These are phyloP conservation scores for Zanthoxylum bungeanum DNA, from an alignment of 345 rosid species.

Conservation along the genomic window DNA sequence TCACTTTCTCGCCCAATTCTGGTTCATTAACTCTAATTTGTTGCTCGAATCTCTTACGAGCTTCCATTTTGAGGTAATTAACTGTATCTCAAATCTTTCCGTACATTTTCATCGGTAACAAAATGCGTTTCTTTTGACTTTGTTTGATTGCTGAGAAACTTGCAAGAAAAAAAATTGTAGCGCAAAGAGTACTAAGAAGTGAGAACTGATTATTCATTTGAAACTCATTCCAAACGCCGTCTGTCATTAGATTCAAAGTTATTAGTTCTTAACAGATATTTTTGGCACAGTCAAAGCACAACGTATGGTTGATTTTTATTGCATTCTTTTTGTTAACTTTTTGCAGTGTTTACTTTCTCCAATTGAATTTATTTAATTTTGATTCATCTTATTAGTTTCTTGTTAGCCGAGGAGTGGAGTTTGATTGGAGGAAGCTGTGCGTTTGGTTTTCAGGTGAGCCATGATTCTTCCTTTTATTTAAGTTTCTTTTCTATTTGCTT, in stretches of 20 bases:
- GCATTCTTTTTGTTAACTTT: neutral
- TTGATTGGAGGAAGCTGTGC: neutral
- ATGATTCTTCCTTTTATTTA: conserved; percentile 10
- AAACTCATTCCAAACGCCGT: neutral
- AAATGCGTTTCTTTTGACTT: conserved; percentile 10
- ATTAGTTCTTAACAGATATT: neutral
- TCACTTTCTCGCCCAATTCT: conserved; percentile 16
- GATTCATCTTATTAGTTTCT: neutral
- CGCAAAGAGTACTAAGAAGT: neutral
- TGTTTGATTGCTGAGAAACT: conserved; percentile 22
- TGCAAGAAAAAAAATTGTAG: conserved; percentile 3
- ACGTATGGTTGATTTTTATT: too few relatives aligned
- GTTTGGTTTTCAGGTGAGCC: conserved; percentile 8
- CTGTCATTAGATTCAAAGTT: neutral
- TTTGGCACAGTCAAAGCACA: neutral
- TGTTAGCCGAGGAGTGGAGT: neutral
- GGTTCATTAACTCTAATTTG: conserved; percentile 10
- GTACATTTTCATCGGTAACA: neutral
- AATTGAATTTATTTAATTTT: neutral
- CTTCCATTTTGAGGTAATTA: conserved; percentile 4
- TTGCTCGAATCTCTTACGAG: neutral
- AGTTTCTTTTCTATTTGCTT: neutral
- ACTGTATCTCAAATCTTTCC: neutral
- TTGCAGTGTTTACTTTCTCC: neutral
- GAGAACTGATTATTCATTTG: neutral